Percentiles rank a stretch among this genome's conserved stretches.
Evolutionary conservation across 1,284 basidiomycete species (phyloP).

Genomic region (Pholiota adiposa): DNA sequence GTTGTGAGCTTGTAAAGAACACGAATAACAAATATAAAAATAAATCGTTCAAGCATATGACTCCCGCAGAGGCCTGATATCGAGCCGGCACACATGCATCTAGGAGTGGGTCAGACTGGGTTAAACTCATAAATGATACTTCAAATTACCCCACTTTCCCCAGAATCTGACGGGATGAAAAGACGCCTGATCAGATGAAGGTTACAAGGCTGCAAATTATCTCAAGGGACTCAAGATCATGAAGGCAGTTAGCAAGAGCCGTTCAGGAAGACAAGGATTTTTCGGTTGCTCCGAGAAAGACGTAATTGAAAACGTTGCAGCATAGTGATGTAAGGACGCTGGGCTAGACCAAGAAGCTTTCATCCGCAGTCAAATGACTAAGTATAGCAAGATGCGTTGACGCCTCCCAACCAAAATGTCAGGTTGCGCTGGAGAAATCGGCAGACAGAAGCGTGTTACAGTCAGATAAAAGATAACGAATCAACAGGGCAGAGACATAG

Average conservation of each 20-base stretch:
- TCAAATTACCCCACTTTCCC: conserved; percentile 9
- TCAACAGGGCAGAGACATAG: too few species aligned
- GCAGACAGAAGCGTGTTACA: too few species aligned
- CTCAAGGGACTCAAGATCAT: too few species aligned
- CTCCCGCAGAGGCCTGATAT: too few species aligned
- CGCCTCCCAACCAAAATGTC: not conserved
- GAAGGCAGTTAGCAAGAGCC: not conserved
- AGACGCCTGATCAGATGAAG: not conserved
- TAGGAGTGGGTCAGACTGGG: too few species aligned
- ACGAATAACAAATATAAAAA: too few species aligned
- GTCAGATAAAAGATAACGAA: too few species aligned
- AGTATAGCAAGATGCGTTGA: not conserved
- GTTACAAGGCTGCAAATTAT: not conserved
- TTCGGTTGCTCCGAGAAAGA: not conserved
- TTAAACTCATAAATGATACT: too few species aligned
- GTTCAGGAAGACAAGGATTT: not conserved
- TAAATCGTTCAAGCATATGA: too few species aligned
- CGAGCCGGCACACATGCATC: too few species aligned
- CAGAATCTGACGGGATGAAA: conserved; percentile 1
- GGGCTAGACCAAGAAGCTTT: not conserved
- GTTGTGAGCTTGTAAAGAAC: too few species aligned
- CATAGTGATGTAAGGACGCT: not conserved
- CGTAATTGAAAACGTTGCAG: not conserved
- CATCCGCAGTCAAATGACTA: not conserved
- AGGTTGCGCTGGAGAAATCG: too few species aligned